Conservation (phyloP, 192 early-diverging fungal species). For the Coemansia sp. region DNA sequence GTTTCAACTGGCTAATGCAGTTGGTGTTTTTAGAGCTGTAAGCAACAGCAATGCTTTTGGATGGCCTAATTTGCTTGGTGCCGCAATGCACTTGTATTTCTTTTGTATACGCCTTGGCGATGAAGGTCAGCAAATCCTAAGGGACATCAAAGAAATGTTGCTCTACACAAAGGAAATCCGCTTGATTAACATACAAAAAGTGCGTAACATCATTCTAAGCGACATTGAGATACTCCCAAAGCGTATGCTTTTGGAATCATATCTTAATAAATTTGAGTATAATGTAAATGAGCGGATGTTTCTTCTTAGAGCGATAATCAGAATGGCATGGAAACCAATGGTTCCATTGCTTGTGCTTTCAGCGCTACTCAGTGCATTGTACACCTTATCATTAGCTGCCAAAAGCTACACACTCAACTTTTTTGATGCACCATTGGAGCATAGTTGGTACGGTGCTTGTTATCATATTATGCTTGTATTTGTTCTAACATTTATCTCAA, state of each 20-base stretch:
- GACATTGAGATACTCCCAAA: background rate
- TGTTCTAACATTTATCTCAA: background rate
- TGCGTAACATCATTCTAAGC: background rate
- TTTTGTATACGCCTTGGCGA: background rate
- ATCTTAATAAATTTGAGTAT: background rate
- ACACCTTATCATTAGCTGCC: no score
- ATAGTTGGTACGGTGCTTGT: slow-evolving; percentile 24
- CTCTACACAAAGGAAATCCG: background rate
- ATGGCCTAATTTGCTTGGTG: background rate
- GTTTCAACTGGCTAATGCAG: background rate
- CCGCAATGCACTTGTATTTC: background rate
- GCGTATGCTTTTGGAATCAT: background rate
- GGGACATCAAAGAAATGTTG: background rate
- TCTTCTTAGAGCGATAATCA: slow-evolving; percentile 25
- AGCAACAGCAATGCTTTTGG: background rate
- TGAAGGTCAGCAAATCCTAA: background rate
- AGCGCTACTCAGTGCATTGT: no score
- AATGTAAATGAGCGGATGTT: background rate
- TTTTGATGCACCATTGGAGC: no score
- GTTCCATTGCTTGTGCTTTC: slow-evolving; percentile 22
- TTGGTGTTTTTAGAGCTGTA: background rate
- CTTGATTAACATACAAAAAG: background rate
- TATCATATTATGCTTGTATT: background rate
- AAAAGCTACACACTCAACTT: no score
- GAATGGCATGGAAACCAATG: slow-evolving; percentile 38